A percentile compares a stretch with the other conserved stretches of the same genome.
These are phyloP conservation scores for Dillenia turbinata DNA, from an alignment of 164 flowering plant species.

Conservation along the genomic window DNA sequence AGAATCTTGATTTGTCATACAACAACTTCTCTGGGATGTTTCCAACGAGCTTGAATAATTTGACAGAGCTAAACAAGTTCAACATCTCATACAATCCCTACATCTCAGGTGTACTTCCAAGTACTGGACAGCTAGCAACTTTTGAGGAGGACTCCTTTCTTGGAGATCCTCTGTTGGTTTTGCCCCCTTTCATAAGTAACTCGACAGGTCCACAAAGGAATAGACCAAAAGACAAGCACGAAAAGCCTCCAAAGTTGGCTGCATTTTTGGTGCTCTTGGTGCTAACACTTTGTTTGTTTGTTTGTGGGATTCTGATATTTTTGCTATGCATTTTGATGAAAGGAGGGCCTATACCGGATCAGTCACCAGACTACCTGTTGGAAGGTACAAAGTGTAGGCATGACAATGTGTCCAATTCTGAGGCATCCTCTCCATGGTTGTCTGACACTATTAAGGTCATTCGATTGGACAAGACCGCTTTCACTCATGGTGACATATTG, in stretches of 20 bases:
- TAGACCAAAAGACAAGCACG: neutral
- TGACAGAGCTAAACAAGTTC: conserved; percentile 71
- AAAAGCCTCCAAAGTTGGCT: conserved; percentile 12
- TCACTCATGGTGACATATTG: conserved; percentile 67
- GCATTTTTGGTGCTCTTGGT: conserved; percentile 27
- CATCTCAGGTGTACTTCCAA: conserved; percentile 59
- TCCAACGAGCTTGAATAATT: conserved; percentile 47
- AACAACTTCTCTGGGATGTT: conserved; percentile 84
- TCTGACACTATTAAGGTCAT: conserved; percentile 59
- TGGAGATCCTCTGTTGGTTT: conserved; percentile 56
- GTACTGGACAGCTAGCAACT: conserved; percentile 69
- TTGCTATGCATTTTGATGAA: conserved; percentile 22
- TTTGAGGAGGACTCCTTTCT: conserved; percentile 66
- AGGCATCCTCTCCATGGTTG: conserved; percentile 45
- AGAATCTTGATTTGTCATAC: conserved; percentile 71
- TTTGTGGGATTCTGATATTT: conserved; percentile 33
- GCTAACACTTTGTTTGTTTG: conserved; percentile 25
- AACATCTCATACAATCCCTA: conserved; percentile 75
- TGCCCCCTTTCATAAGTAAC: conserved; percentile 34
- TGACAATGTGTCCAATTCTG: conserved; percentile 38
- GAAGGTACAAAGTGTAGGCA: conserved; percentile 31
- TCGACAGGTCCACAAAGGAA: neutral
- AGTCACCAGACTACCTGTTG: conserved; percentile 20
- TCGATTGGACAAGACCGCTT: conserved; percentile 59
- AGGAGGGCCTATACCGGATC: conserved; percentile 15